Base-by-base conservation (phyloP, 768 basidiomycete genomes). In the Tricholomella constricta region DNA sequence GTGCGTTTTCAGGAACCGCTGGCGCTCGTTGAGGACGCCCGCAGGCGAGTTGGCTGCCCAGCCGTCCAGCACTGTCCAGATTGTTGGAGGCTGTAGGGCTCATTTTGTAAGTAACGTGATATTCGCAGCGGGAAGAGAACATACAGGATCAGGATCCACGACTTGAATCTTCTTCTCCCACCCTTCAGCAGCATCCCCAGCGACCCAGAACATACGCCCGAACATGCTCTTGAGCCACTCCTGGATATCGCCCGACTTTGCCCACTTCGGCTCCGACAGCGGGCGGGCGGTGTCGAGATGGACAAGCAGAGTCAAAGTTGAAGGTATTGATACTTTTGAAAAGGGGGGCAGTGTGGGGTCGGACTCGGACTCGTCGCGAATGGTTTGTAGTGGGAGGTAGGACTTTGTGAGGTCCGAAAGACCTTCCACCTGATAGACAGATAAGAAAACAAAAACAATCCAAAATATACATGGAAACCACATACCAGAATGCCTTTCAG, bases 121-220 rank as follows among this genome's bases (percentile, higher is more conserved):
- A 45, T 38, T 15, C 44, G 25, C 14, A 15, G 12, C 43, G 9
- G 46, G 25, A 11, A 14, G 41, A 45, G 36, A 47, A 77, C 91
- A 62, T 68, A 98, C 95, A 36, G 93, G 91, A 73, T 99, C 97
- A 52, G 97, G 96, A 75, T 98, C 95, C 25, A 83, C 81, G 20
- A 98, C 89, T 34, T 84, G 80, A 49, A 98, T 89, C 71, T 95
- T 96, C 72, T 88, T 93, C 71, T 90, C 89, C 97, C 97, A 99
- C 8, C 90, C 89, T 57, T 88, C 88, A n/a, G 86, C 84, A 11
- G 86, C 88, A 48, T 89, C 88, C 5, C 87, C 88, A 23, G 88
- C 81, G 41, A 88, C 86, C 88, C 88, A 91, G 64, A 91, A 90
- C 86, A 89, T 89, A 32, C 89, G 77, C 2, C 90, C 91, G 68